A percentile compares a stretch with the other conserved stretches of the same genome.
Conservation (phyloP, 2,329 filamentous ascomycete species). For the Epichloe baconii region DNA sequence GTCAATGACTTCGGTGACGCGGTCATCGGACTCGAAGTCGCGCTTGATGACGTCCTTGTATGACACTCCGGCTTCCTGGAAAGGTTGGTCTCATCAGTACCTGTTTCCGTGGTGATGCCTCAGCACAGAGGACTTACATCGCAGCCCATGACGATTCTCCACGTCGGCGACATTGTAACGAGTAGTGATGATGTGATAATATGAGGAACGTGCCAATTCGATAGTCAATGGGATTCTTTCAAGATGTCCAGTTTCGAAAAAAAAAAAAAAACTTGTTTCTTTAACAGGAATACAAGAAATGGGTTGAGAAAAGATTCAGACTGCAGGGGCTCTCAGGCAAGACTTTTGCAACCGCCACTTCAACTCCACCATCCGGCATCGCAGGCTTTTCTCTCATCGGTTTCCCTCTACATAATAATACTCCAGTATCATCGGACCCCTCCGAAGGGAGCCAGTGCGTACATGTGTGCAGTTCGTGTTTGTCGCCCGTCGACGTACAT, state of each 20-base stretch:
- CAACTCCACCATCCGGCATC: slow-evolving; percentile 1
- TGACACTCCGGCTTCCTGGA: slow-evolving; percentile 54
- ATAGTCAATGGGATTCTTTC: too few relatives aligned
- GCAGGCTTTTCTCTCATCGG: background rate
- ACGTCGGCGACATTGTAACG: slow-evolving; percentile 30
- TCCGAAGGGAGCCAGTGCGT: background rate
- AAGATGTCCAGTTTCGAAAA: too few relatives aligned
- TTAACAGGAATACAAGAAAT: too few relatives aligned
- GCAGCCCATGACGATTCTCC: slow-evolving; percentile 40
- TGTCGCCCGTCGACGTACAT: background rate
- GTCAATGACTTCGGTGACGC: slow-evolving; percentile 57
- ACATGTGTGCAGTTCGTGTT: background rate
- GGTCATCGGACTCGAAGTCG: slow-evolving; percentile 53
- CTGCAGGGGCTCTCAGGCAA: background rate
- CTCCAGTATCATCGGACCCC: background rate
- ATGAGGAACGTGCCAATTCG: background rate
- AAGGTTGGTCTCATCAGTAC: background rate
- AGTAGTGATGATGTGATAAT: background rate
- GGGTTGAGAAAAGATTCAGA: background rate
- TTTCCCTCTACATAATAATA: background rate
- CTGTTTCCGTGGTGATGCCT: background rate
- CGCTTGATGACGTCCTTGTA: slow-evolving; percentile 72
- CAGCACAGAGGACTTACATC: slow-evolving; percentile 29
- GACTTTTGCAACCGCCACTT: background rate
- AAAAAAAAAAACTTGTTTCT: too few relatives aligned